These are phyloP conservation scores for Candida golubevii DNA, from an alignment of 805 yeast species.

Conservation along the genomic window DNA sequence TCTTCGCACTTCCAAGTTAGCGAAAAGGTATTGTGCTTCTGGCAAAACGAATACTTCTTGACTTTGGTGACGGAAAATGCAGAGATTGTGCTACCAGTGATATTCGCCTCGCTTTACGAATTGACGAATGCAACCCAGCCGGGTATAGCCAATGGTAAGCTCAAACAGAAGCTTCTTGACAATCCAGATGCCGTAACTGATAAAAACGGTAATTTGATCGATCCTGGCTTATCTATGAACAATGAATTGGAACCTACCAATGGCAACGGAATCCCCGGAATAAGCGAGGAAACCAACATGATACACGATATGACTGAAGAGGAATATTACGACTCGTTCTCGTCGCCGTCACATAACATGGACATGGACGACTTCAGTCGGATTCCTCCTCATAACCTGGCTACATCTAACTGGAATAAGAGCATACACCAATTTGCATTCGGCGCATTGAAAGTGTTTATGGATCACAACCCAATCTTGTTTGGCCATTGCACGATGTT, in stretches of 20 bases:
- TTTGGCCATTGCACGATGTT: conserved; percentile 91
- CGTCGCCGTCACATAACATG: conserved; percentile 29
- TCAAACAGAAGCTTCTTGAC: conserved; percentile 35
- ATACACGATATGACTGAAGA: conserved; percentile 39
- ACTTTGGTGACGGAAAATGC: conserved; percentile 88
- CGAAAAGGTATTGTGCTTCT: conserved; percentile 88
- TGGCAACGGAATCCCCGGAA: conserved; percentile 15
- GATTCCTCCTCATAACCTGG: conserved; percentile 41
- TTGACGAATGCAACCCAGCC: conserved; percentile 54
- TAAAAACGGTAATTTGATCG: conserved; percentile 41
- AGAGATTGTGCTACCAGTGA: conserved; percentile 86
- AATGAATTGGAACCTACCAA: conserved; percentile 19
- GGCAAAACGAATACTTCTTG: conserved; percentile 92
- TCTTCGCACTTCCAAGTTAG: conserved; percentile 97
- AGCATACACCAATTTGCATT: conserved; percentile 88
- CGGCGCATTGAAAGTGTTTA: conserved; percentile 84
- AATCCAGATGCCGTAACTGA: conserved; percentile 37
- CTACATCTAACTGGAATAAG: conserved; percentile 80
- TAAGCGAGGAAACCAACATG: conserved; percentile 15
- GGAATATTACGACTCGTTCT: conserved; percentile 40
- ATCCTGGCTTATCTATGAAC: conserved; percentile 24
- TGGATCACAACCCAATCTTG: conserved; percentile 86
- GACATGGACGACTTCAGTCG: conserved; percentile 31
- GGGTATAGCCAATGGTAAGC: conserved; percentile 36
- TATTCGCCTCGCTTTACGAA: conserved; percentile 86